A percentile compares a stretch with the other conserved stretches of the same genome.
Evolutionary conservation across 2,329 filamentous ascomycete species (phyloP).

Genomic region (Phyllosticta citribraziliensis): DNA sequence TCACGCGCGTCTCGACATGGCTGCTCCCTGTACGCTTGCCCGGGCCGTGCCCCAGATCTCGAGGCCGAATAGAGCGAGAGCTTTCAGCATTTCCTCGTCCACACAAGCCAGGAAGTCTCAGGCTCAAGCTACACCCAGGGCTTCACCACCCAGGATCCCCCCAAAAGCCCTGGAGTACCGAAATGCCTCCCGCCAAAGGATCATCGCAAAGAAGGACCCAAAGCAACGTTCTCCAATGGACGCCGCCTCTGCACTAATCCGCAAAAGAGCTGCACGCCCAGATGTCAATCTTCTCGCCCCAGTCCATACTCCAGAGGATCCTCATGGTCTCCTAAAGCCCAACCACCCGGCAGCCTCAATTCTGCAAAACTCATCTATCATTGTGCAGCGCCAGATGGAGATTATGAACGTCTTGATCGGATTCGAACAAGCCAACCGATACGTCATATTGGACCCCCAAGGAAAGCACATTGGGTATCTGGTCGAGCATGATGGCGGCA

Average conservation of each 20-base stretch:
- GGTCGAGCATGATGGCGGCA: constrained; percentile 52
- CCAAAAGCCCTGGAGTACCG: no score
- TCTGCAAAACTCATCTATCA: constrained; percentile 50
- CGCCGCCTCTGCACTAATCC: constrained; percentile 36
- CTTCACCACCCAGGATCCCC: no score
- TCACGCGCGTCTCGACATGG: no score
- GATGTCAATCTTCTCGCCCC: constrained; percentile 47
- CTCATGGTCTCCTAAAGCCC: constrained; percentile 47
- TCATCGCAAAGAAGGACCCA: neutral
- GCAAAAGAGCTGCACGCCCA: constrained; percentile 28
- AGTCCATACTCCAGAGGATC: constrained; percentile 52
- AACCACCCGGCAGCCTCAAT: constrained; percentile 49
- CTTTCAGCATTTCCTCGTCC: no score
- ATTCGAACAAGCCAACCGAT: constrained; percentile 58
- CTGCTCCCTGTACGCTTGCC: no score
- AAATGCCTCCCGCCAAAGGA: neutral
- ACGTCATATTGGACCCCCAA: constrained; percentile 54
- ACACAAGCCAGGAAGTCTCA: no score
- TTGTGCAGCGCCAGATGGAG: constrained; percentile 54
- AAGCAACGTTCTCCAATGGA: constrained; percentile 22
- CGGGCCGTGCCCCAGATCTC: no score
- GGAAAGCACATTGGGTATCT: constrained; percentile 56
- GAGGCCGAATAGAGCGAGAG: no score
- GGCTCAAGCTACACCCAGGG: no score
- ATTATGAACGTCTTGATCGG: constrained; percentile 58